These are phyloP conservation scores for Suillus fuscotomentosus DNA, from an alignment of 768 basidiomycete genomes.

Conservation along the genomic window DNA sequence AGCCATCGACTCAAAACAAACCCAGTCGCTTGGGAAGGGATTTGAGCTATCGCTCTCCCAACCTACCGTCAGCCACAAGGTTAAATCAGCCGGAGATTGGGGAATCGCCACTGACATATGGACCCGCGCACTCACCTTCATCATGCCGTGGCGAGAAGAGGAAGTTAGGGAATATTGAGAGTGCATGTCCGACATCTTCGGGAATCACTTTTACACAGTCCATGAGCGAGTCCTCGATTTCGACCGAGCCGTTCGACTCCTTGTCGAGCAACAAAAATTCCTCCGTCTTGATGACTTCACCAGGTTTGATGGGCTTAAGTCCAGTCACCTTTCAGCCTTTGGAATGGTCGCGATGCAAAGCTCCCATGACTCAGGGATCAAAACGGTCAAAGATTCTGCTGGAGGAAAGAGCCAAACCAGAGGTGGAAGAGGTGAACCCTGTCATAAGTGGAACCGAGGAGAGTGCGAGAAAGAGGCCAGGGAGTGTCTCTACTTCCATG, in stretches of 20 bases:
- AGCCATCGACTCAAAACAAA: too few relatives aligned
- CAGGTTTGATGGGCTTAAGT: not conserved
- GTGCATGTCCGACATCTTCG: too few relatives aligned
- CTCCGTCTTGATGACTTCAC: not conserved
- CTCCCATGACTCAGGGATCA: rapidly evolving
- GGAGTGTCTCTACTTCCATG: not conserved
- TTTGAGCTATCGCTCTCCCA: too few relatives aligned
- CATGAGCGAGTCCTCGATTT: too few relatives aligned
- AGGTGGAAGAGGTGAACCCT: not conserved
- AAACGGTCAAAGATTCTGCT: not conserved
- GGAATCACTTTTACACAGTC: too few relatives aligned
- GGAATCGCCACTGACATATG: too few relatives aligned
- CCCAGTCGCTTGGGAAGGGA: too few relatives aligned
- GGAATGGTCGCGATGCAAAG: not conserved
- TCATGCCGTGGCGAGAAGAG: too few relatives aligned
- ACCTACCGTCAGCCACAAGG: too few relatives aligned
- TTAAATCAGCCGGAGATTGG: too few relatives aligned
- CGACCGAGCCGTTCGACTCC: not conserved
- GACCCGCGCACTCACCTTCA: too few relatives aligned
- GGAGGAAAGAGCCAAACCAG: not conserved
- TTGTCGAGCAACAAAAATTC: not conserved
- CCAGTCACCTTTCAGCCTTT: not conserved
- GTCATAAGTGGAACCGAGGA: not conserved
- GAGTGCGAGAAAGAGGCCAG: not conserved
- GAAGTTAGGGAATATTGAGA: too few relatives aligned